Percentiles rank a stretch among this genome's conserved stretches.
phyloP scores from a whole-genome alignment of 805 yeast genomes.

The Metschnikowia dekortorum region DNA sequence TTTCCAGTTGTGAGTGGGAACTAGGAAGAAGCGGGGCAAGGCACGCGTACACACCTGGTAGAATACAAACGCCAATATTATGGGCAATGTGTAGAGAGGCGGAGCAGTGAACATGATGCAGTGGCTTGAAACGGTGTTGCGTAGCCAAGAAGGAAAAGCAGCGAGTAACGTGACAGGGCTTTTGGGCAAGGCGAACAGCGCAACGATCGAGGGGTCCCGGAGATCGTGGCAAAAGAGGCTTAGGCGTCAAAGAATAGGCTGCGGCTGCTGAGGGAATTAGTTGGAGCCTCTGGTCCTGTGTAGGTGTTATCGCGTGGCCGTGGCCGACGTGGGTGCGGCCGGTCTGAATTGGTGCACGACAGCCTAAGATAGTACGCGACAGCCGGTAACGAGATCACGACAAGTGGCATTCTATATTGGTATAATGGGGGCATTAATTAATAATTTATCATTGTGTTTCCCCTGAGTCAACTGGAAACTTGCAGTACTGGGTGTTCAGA shows the following conservation, averaged over 20 bases:
- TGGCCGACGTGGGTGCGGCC: too few species aligned
- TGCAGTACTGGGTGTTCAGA: too few species aligned
- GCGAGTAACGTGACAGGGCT: background rate
- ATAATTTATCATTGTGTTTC: too few species aligned
- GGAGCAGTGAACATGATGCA: background rate
- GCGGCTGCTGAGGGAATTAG: too few species aligned
- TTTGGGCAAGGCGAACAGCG: background rate
- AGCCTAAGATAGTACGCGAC: too few species aligned
- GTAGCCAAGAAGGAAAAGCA: background rate
- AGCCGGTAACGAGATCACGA: too few species aligned
- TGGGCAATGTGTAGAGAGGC: conserved; percentile 7
- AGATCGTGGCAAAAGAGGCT: too few species aligned
- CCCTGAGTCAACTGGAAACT: too few species aligned
- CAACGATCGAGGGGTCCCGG: background rate
- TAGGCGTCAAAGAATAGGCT: too few species aligned
- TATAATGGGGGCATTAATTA: too few species aligned
- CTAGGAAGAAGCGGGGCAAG: conserved; percentile 32
- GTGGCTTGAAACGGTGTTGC: background rate
- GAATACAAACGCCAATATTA: conserved; percentile 11
- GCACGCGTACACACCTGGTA: conserved; percentile 21
- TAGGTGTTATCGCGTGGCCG: background rate
- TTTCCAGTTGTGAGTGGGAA: conserved; percentile 38
- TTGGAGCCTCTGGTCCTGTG: background rate
- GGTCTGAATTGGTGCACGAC: too few species aligned
- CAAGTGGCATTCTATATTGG: too few species aligned